Evolutionary conservation across 31 red algal genomes (phyloP), one percentile per base, ranked within the genome.

Genomic region (Pterothamnion heteromorphum): DNA sequence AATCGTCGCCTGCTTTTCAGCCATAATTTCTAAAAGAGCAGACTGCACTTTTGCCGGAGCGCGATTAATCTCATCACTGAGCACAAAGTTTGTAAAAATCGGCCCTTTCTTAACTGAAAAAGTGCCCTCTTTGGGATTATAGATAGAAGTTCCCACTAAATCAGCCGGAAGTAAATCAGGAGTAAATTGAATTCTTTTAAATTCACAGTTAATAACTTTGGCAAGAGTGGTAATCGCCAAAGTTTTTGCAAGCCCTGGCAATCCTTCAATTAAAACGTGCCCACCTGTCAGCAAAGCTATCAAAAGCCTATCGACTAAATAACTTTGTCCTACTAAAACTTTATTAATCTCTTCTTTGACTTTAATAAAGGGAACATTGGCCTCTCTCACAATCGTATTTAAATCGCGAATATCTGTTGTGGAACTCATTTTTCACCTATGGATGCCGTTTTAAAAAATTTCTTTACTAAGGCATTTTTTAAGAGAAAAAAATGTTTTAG

Each of bases 181-280:
- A 31, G 87, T 90, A 35, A 90, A 90, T 74, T 90, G 87, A 32
- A 90, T 31, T 22, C 87, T 36, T 28, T 24, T 32, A 35, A 90
- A 90, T 28, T 90, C 44, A 24, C 24, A 26, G 24, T 57, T 22
- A 27, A 90, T 32, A 24, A 26, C 22, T 39, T 74, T 24, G 24
- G 87, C 87, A 31, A 90, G 24, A 31, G 87, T 74, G 32, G 57
- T 90, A 28, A 90, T 39, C 87, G 37, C 23, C 44, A 90, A 74
- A 57, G 87, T 90, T 35, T 90, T 90, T 30, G 87, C 87, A 31
- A 90, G 28, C 23, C 87, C 87, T 22, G 87, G 87, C 43, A 90
- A 36, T 38, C 87, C 87, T 90, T 90, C 87, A 27, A 90, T 22
- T 26, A 90, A 30, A 74, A 90, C 34, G 51, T 90, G 87, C 26